phyloP scores from a whole-genome alignment of 805 yeast genomes.

The Candida nonsorbophila region DNA sequence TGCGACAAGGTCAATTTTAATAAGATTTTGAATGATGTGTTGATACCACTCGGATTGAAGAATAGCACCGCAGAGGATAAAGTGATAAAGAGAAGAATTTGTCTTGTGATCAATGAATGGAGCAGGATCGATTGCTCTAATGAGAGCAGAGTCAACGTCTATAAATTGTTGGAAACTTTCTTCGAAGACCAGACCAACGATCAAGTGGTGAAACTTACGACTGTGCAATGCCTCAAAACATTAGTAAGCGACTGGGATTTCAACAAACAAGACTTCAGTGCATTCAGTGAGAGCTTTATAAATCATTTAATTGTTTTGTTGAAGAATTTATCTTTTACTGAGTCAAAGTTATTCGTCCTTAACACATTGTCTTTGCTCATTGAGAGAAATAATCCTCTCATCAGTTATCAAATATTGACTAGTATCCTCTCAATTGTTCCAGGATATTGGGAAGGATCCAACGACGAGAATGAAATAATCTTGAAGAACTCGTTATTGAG shows the following conservation, averaged over 20 bases:
- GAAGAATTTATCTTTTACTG: slow-evolving; percentile 51
- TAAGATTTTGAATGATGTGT: slow-evolving; percentile 48
- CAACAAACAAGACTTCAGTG: slow-evolving; percentile 58
- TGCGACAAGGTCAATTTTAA: slow-evolving; percentile 66
- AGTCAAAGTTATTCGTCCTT: slow-evolving; percentile 70
- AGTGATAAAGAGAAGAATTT: slow-evolving; percentile 70
- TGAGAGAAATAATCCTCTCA: slow-evolving; percentile 59
- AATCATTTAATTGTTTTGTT: slow-evolving; percentile 46
- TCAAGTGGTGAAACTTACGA: slow-evolving; percentile 73
- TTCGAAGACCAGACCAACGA: slow-evolving; percentile 51
- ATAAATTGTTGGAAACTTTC: slow-evolving; percentile 49
- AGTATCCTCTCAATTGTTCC: slow-evolving; percentile 59
- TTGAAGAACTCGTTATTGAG: slow-evolving; percentile 40
- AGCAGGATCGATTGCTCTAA: slow-evolving; percentile 57
- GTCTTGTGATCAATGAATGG: slow-evolving; percentile 80
- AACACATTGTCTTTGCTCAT: slow-evolving; percentile 62
- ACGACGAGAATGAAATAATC: slow-evolving; percentile 37
- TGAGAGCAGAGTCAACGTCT: slow-evolving; percentile 53
- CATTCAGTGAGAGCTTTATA: slow-evolving; percentile 54
- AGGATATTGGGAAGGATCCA: slow-evolving; percentile 63
- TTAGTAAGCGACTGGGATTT: slow-evolving; percentile 87
- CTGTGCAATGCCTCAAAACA: slow-evolving; percentile 62
- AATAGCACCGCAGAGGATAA: slow-evolving; percentile 44
- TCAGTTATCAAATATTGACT: slow-evolving; percentile 46
- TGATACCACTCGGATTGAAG: slow-evolving; percentile 61